These are phyloP conservation scores for Phytophthora multivora DNA, from an alignment of 352 stramenopile species.

Conservation along the genomic window DNA sequence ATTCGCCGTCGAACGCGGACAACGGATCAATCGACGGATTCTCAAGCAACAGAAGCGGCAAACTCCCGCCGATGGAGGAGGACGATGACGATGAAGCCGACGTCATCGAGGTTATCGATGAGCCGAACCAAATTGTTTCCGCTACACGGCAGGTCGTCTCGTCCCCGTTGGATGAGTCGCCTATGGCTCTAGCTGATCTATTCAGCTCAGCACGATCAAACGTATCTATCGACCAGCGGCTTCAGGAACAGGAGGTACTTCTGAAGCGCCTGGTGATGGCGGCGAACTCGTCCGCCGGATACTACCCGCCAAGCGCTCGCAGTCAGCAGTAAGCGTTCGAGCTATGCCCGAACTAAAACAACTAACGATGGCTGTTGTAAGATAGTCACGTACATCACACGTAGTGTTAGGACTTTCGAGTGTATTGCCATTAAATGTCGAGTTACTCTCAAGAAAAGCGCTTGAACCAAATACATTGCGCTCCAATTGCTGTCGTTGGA, in stretches of 20 bases:
- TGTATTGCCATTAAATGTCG: slow-evolving; percentile 26
- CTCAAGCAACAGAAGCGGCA: slow-evolving; percentile 21
- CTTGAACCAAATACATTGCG: neutral
- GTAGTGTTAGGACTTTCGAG: slow-evolving; percentile 31
- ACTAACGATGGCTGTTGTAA: slow-evolving; percentile 25
- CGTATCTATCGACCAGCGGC: slow-evolving; percentile 38
- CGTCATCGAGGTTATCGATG: slow-evolving; percentile 29
- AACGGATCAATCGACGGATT: slow-evolving; percentile 10
- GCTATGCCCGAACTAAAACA: slow-evolving; percentile 17
- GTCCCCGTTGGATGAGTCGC: slow-evolving; percentile 28
- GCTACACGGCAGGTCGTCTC: slow-evolving; percentile 38
- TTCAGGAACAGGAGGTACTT: slow-evolving; percentile 42
- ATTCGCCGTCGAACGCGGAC: slow-evolving; percentile 15
- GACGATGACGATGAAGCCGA: slow-evolving; percentile 31
- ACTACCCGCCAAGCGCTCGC: slow-evolving; percentile 26
- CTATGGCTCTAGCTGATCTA: slow-evolving; percentile 23
- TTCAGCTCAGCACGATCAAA: slow-evolving; percentile 28
- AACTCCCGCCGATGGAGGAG: slow-evolving; percentile 34
- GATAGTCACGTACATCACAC: slow-evolving; percentile 33
- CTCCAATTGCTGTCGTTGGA: neutral
- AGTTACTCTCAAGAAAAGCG: slow-evolving; percentile 9
- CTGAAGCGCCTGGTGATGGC: slow-evolving; percentile 42
- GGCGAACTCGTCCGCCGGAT: slow-evolving; percentile 37
- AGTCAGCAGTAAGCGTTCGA: slow-evolving; percentile 24
- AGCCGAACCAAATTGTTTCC: slow-evolving; percentile 27